Evolutionary conservation across 306 rosid genomes (phyloP).

Genomic region (Vachellia pachyceras): DNA sequence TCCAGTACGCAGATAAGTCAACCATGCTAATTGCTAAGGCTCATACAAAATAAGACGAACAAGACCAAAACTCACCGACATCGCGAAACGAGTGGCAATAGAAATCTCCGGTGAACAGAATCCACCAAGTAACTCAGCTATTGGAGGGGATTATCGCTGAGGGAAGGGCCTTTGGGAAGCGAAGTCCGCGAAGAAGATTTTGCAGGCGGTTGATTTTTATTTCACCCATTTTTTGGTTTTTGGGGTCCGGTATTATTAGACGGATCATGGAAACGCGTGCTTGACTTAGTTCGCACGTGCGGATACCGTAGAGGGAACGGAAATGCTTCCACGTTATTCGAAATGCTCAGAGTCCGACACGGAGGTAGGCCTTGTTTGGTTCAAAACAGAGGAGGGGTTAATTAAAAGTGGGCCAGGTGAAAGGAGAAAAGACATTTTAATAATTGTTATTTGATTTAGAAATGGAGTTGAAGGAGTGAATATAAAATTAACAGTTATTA

Average conservation of each 20-base stretch:
- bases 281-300: conserved; percentile 42
- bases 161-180: conserved; percentile 16
- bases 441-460: no score
- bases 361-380: no score
- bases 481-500: no score
- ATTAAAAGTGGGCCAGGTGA: no score
- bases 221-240: background rate
- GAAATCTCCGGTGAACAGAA: conserved; percentile 18
- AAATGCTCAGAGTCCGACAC: no score
- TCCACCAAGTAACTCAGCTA: conserved; percentile 26
- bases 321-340: background rate
- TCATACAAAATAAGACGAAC: background rate
- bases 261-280: conserved; percentile 8
- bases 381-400: no score
- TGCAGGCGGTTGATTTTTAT: conserved; percentile 2
- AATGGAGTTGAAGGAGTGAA: no score
- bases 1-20: background rate
- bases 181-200: background rate
- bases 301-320: background rate
- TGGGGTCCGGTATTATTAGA: no score
- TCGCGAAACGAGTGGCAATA: conserved; percentile 19
- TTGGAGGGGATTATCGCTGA: background rate
- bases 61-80: conserved; percentile 51
- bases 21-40: background rate
- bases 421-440: no score